Base-by-base conservation (phyloP, 1,284 basidiomycete genomes). In the Puccinia coronata region DNA sequence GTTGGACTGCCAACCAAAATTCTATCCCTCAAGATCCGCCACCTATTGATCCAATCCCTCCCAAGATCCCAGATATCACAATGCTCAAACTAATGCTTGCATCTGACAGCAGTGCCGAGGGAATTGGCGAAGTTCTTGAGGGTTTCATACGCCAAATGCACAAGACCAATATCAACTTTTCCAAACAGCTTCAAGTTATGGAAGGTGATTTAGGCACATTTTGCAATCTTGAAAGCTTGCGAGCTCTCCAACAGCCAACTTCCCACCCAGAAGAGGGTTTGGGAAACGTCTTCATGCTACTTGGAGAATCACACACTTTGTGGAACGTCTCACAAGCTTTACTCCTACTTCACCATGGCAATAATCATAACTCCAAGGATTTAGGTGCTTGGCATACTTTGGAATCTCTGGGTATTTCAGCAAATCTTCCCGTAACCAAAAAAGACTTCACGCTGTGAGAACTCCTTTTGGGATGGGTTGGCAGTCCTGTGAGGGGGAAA, bases 181-280 rank as follows among this genome's bases (percentile, higher is more conserved):
- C 23, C 20, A 4, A 1, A 1, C 39, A 18, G 6, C 61, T 65
- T 4, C 61, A 65, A 41, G 28, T 39, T 20, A 11, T 41, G 8
- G 61, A 65, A 14, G 61, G 61, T 14, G 61, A 65, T 65, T n/a
- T 65, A 36, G 61, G 61, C 3, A 65, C 34, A 25, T n/a, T n/a
- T n/a, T 65, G 61, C 25, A 39, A 6, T 14, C 6, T 25, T 9
- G 20, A 6, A 2, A 39, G 34, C 25, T n/a, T 65, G 3, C 61
- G 23, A 2, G 4, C 31, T 2, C 61, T 25, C 5, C 39, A 34
- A 8, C 16, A 3, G 4, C 61, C 61, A 39, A 39, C 8, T 16
- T 11, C 3, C 28, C 20, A 65, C 39, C 5, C 20, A 23, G 34
- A 65, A 20, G 2, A 36, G 14, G 39, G 61, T 20, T 20, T 65